Conservation (phyloP, 768 basidiomycete species). For the Termitomyces sp. region DNA sequence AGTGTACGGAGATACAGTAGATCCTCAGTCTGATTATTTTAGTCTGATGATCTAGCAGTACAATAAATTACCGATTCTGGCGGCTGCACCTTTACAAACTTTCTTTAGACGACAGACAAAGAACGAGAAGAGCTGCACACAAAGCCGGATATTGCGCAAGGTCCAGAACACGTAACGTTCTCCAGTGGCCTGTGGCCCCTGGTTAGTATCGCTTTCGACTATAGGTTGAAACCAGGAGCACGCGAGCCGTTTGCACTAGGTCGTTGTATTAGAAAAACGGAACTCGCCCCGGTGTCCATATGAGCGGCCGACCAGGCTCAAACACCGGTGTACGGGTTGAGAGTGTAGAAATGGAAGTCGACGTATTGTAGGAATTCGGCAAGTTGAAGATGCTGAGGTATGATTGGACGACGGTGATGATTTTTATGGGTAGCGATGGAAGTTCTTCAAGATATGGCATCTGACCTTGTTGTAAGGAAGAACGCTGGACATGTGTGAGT, state of each 20-base stretch:
- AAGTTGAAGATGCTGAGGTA: constrained; percentile 3
- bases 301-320: constrained; percentile 17
- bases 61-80: neutral
- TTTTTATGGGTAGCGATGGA: constrained; percentile 28
- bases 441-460: constrained; percentile 23
- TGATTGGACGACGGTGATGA: constrained; percentile 13
- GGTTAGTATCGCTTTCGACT: constrained; percentile 1
- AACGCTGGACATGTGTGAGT: constrained; percentile 23
- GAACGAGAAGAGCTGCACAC: neutral
- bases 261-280: constrained; percentile 12
- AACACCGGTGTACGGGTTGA: constrained; percentile 18
- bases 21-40: neutral
- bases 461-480: constrained; percentile 25
- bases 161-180: neutral
- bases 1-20: too few species aligned
- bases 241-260: neutral
- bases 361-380: neutral
- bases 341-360: constrained; percentile 9
- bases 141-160: neutral
- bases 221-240: constrained; percentile 1
- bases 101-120: neutral
- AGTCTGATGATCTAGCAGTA: neutral
- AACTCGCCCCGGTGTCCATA: neutral
- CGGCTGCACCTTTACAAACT: neutral
- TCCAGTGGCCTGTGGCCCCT: constrained; percentile 1